Evolutionary conservation across 2,329 filamentous ascomycete genomes (phyloP).

Genomic region (Cercospora zeina): DNA sequence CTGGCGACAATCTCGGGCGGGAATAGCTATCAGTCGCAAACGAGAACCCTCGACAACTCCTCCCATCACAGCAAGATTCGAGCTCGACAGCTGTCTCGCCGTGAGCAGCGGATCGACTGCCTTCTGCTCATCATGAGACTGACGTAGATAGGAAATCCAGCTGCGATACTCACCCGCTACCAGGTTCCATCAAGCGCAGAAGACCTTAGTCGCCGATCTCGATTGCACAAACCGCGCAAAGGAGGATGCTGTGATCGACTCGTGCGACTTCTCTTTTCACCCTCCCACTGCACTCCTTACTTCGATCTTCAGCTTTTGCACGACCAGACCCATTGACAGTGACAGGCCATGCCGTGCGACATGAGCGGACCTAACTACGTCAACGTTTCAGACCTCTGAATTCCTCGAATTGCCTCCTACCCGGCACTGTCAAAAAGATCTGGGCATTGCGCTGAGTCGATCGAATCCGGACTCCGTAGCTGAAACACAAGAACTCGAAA

Average conservation of each 20-base stretch:
- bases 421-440: background rate
- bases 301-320: constrained; percentile 1
- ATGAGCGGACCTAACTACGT: background rate
- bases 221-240: background rate
- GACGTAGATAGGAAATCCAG: no score
- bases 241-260: constrained; percentile 1
- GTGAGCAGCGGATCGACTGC: no score
- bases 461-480: background rate
- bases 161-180: background rate
- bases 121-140: no score
- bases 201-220: background rate
- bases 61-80: no score
- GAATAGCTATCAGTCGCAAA: no score
- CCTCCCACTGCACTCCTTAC: background rate
- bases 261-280: background rate
- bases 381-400: background rate
- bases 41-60: no score
- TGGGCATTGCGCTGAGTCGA: background rate
- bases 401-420: background rate
- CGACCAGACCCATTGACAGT: background rate
- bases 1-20: no score
- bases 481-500: constrained; percentile 5
- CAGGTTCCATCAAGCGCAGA: background rate
- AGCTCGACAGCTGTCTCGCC: no score
- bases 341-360: background rate